Evolutionary conservation across 2,329 filamentous ascomycete species (phyloP), one percentile per base, ranked within the genome.

Genomic region (Penicillium brevicompactum): DNA sequence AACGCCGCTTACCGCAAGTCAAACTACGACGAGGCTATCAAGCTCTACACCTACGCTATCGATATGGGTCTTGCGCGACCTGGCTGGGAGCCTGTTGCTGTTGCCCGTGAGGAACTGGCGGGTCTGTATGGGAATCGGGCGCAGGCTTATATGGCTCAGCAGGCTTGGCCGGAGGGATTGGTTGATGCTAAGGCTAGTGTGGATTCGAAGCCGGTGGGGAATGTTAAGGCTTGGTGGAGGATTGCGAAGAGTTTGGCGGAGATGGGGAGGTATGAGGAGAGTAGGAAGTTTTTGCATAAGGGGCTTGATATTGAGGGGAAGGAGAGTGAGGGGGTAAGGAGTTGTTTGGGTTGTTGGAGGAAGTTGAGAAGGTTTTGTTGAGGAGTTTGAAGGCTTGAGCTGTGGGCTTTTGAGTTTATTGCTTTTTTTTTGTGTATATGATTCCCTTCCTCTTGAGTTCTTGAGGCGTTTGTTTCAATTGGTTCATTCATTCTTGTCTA

Each of bases 171-270:
- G 0, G 91, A 94, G 77, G 94, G 86, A 5, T 84, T 88, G n/a
- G 82, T 91, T 5, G 94, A 99, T 75, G 92, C 92, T 4, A 89
- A 95, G 78, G 84, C 87, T 30, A 94, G 90, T 71, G 88, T 96
- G 42, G 92, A 96, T 80, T 87, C 91, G 59, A 92, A 93, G 81
- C 84, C 87, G 62, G 83, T 88, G 41, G 92, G 89, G 38, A 97
- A 99, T 74, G 87, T 90, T 1, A 97, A 97, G 84, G 92, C 87
- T 0, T 97, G 93, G 91, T 97, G 91, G 88, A 82, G 94, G 58
- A 82, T 90, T 58, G 94, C 90, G 9, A 87, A 86, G 78, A 95
- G 91, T 70, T 75, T 97, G 70, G 76, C 88, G 62, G 94, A 99
- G 84, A 97, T 97, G 94, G 89, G 89, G 1, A 76, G 93, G 57